Percentiles rank a stretch among this genome's conserved stretches.
These are phyloP conservation scores for Sporormia fimetaria DNA, from an alignment of 495 filamentous ascomycete species.

Conservation along the genomic window DNA sequence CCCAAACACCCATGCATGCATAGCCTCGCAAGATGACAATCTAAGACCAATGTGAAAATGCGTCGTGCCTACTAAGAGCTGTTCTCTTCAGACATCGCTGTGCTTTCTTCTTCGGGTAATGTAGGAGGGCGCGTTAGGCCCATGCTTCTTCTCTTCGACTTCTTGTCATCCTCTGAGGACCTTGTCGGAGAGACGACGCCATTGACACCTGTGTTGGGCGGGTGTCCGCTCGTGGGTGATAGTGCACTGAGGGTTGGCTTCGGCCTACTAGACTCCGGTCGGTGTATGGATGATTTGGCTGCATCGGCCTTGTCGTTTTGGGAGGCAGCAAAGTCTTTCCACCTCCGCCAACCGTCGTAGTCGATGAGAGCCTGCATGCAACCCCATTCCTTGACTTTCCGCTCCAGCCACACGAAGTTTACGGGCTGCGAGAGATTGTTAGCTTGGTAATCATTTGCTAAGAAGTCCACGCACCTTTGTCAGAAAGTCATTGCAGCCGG, in stretches of 20 bases:
- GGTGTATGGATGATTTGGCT: constrained; percentile 22
- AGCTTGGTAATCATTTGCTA: constrained; percentile 12
- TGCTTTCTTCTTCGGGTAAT: constrained; percentile 13
- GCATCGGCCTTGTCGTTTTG: constrained; percentile 16
- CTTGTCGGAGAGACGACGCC: constrained; percentile 3
- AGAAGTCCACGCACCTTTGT: constrained; percentile 63
- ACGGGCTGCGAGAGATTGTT: constrained; percentile 58
- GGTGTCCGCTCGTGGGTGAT: constrained; percentile 3
- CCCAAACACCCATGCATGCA: background rate
- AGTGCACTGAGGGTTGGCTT: constrained; percentile 10
- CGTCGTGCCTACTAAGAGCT: background rate
- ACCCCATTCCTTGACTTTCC: constrained; percentile 98
- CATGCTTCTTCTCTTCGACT: constrained; percentile 21
- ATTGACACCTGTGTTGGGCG: constrained; percentile 3
- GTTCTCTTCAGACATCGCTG: background rate
- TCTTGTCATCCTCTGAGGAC: constrained; percentile 15
- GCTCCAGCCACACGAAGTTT: constrained; percentile 92
- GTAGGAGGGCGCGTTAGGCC: constrained; percentile 13
- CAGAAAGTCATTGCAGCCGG: constrained; percentile 95
- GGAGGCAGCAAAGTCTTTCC: constrained; percentile 56
- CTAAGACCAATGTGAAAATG: background rate
- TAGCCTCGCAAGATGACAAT: constrained; percentile 2
- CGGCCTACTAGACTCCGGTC: constrained; percentile 11
- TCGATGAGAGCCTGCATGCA: constrained; percentile 99
- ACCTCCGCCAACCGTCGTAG: constrained; percentile 95